Conservation (phyloP, 352 stramenopile species). For the Phytophthora melonis region DNA sequence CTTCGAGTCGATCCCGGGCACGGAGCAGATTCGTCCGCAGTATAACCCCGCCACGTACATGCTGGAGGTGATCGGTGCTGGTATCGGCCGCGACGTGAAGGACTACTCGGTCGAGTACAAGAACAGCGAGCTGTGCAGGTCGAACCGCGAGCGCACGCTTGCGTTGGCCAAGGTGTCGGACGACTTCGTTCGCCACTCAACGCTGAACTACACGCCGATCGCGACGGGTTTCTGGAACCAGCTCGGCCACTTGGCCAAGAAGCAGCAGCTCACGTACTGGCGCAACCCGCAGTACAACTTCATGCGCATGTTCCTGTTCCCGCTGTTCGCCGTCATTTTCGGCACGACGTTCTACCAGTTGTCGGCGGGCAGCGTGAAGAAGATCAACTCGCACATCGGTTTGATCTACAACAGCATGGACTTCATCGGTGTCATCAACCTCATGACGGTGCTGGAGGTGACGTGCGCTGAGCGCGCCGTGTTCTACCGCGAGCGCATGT, state of each 20-base stretch:
- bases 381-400: slow-evolving; percentile 64
- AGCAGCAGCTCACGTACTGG: slow-evolving; percentile 64
- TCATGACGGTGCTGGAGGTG: slow-evolving; percentile 69
- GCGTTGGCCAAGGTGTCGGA: slow-evolving; percentile 23
- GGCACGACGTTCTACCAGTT: slow-evolving; percentile 64
- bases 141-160: slow-evolving; percentile 41
- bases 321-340: slow-evolving; percentile 55
- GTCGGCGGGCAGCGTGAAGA: slow-evolving; percentile 20
- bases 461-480: slow-evolving; percentile 59
- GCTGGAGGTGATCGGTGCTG: slow-evolving; percentile 87
- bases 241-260: slow-evolving; percentile 43
- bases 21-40: slow-evolving; percentile 63
- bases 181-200: slow-evolving; percentile 52
- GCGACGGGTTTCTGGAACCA: slow-evolving; percentile 55
- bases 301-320: slow-evolving; percentile 57
- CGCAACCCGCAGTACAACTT: slow-evolving; percentile 58
- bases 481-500: slow-evolving; percentile 73
- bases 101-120: slow-evolving; percentile 62
- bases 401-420: slow-evolving; percentile 75
- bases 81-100: slow-evolving; percentile 68
- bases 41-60: slow-evolving; percentile 94
- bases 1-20: slow-evolving; percentile 78
- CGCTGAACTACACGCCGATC: slow-evolving; percentile 53
- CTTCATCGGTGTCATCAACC: slow-evolving; percentile 64
- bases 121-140: slow-evolving; percentile 44